Percentiles rank a stretch among this genome's conserved stretches.
Evolutionary conservation across 306 rosid species (phyloP).

Genomic region (Geum urbanum): DNA sequence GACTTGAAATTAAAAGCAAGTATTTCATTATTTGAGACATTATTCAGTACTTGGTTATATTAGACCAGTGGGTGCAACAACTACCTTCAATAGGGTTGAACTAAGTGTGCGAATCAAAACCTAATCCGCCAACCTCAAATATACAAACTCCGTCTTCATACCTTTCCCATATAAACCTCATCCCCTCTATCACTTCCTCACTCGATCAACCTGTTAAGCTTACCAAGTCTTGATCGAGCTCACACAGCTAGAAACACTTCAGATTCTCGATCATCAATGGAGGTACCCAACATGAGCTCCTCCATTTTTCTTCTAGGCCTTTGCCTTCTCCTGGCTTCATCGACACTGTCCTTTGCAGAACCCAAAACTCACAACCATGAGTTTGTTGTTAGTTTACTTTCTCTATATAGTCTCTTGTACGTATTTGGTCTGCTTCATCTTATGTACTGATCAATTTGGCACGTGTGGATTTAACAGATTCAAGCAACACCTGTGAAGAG

Average conservation of each 20-base stretch:
- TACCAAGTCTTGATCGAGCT: neutral
- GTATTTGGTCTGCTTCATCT: neutral
- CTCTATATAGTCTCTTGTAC: neutral
- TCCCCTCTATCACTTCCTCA: conserved; percentile 24
- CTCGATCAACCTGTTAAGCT: conserved; percentile 7
- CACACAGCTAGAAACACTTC: neutral
- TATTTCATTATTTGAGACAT: conserved; percentile 31
- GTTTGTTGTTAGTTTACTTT: conserved; percentile 57
- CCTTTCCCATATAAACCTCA: conserved; percentile 38
- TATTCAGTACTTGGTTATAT: conserved; percentile 20
- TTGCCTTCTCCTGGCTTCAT: conserved; percentile 50
- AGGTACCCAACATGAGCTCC: conserved; percentile 21
- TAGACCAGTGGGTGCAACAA: conserved; percentile 87
- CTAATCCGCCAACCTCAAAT: conserved; percentile 59
- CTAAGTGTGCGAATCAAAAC: conserved; percentile 49
- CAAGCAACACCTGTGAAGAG: conserved; percentile 95
- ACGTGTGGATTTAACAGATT: conserved; percentile 38
- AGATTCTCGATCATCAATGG: conserved; percentile 32
- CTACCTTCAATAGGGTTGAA: conserved; percentile 49
- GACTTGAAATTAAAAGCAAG: conserved; percentile 62
- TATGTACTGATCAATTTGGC: neutral
- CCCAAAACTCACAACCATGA: conserved; percentile 59
- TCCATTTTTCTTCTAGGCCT: conserved; percentile 32
- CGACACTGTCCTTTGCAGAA: conserved; percentile 46
- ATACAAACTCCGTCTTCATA: conserved; percentile 26